Conservation (phyloP, 169 alveolate genomes). For the Eimeria praecox region DNA sequence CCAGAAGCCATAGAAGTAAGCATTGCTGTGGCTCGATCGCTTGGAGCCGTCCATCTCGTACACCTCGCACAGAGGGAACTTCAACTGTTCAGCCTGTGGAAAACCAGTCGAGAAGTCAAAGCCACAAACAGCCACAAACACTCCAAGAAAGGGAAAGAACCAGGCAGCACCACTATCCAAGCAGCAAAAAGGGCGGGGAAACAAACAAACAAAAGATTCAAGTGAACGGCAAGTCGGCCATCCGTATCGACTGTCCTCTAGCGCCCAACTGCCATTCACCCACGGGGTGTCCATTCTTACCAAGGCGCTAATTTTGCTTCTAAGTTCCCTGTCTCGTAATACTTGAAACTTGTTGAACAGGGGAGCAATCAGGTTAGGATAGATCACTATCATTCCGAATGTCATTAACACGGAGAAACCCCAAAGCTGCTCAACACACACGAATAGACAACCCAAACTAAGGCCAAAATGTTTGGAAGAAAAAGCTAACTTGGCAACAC, state of each 20-base stretch:
- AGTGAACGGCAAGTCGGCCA: background rate
- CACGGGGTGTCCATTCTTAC: constrained; percentile 79
- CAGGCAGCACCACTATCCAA: background rate
- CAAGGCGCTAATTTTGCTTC: constrained; percentile 89
- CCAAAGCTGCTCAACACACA: constrained; percentile 82
- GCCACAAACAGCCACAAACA: background rate
- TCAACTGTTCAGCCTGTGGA: constrained; percentile 82
- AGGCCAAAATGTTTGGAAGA: background rate
- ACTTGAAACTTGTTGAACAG: constrained; percentile 96
- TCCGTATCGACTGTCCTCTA: background rate
- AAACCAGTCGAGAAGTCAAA: background rate
- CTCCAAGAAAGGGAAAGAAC: background rate
- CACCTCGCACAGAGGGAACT: constrained; percentile 95
- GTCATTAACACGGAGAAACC: constrained; percentile 89
- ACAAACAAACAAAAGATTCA: background rate
- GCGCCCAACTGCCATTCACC: constrained; percentile 28
- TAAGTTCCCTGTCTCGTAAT: constrained; percentile 93
- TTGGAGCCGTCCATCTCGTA: constrained; percentile 95
- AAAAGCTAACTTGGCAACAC: background rate
- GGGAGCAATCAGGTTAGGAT: constrained; percentile 96
- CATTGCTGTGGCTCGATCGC: constrained; percentile 97
- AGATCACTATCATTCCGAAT: constrained; percentile 90
- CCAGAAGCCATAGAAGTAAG: constrained; percentile 97
- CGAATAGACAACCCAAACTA: background rate
- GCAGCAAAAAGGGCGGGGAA: background rate